Evolutionary conservation across 1,284 basidiomycete species (phyloP), one percentile per base, ranked within the genome.

Genomic region (Dichomitus squalens): DNA sequence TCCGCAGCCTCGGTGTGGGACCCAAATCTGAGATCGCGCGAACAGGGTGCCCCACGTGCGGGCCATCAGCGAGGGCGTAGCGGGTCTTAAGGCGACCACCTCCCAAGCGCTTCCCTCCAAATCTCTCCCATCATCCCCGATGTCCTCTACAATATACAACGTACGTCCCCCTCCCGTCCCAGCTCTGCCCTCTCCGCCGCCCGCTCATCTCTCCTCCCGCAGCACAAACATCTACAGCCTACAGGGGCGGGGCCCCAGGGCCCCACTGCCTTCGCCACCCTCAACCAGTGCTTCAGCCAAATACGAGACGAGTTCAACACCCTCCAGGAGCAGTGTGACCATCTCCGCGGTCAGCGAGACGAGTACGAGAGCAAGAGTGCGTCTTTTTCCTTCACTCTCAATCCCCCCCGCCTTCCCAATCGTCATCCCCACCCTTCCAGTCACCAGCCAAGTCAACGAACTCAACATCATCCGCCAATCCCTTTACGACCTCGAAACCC

Each of bases 281-380:
- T 97, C 63, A 84, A 84, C 59, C 93, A 96, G 59, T 83, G 89
- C 34, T 86, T 98, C 64, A 94, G 96, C 52, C 79, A 83, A 60
- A 88, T 97, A 69, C 85, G 90, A 64, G 84, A 87, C 54, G 96
- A 98, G 76, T 96, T 94, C 69, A 95, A 97, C 58, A 77, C 79
- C 51, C 77, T 96, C 58, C 79, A 85, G 14, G 79, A 82, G 58
- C 95, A 97, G 71, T 78, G 90, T 50, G 78, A 75, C 20, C 70
- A 84, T 27, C 79, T 92, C 68, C 86, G 93, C 61, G 80, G 76
- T 34, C 93, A 96, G 75, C 79, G 93, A 55, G 95, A 97, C 68
- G 95, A 98, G 61, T 92, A 90, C 72, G 95, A 98, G 73, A 80
- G 81, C 16, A 93, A 95, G 80, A 82, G 95, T 95, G 65, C 59